These are phyloP conservation scores for Cyamopsis tetragonoloba DNA, from an alignment of 306 rosid genomes.

Conservation along the genomic window DNA sequence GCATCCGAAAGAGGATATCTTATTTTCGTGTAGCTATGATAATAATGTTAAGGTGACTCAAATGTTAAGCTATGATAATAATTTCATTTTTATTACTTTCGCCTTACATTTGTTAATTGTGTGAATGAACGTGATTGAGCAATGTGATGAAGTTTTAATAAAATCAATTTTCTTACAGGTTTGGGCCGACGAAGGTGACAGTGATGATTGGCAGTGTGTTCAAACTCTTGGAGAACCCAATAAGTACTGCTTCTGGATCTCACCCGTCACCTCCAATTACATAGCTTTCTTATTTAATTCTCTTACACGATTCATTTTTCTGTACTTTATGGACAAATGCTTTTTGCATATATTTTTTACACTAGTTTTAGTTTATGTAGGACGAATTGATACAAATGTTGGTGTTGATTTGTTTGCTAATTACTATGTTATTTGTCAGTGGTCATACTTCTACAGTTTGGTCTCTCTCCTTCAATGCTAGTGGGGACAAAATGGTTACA, in stretches of 20 bases:
- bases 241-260: constrained; percentile 46
- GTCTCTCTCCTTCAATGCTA: constrained; percentile 76
- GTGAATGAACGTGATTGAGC: not conserved
- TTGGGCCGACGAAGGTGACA: constrained; percentile 89
- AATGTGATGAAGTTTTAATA: constrained; percentile 2
- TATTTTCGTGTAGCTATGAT: constrained; percentile 97
- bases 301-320: not conserved
- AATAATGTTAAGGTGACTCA: constrained; percentile 72
- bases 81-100: not conserved
- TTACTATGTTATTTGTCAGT: constrained; percentile 43
- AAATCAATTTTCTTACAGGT: constrained; percentile 46
- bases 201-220: constrained; percentile 87
- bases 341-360: not conserved
- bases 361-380: constrained; percentile 3
- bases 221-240: constrained; percentile 76
- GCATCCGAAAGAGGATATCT: constrained; percentile 81
- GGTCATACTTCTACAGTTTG: constrained; percentile 94
- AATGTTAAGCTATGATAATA: not conserved
- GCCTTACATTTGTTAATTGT: not conserved
- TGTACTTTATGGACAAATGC: not conserved
- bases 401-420: not conserved
- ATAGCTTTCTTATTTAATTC: constrained; percentile 6
- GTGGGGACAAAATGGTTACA: constrained; percentile 88
- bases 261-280: not conserved
- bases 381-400: not conserved